Conservation (phyloP, 1,284 basidiomycete species). For the Neonothopanus nambi region DNA sequence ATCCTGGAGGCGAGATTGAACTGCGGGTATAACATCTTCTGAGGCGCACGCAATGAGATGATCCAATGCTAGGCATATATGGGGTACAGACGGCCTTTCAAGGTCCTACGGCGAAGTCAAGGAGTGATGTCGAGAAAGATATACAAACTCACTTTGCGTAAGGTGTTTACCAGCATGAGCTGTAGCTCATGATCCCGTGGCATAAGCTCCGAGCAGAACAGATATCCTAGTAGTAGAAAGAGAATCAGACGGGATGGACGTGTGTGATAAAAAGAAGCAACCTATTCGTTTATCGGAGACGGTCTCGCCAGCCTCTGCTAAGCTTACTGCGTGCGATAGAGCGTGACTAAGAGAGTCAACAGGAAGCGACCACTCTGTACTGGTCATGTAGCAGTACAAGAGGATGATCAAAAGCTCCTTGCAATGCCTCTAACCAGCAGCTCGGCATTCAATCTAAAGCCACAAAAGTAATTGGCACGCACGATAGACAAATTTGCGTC, state of each 20-base stretch:
- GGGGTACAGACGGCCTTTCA: constrained; percentile 50
- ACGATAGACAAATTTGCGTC: constrained; percentile 51
- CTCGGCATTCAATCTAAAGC: constrained; percentile 18
- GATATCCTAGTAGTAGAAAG: constrained; percentile 65
- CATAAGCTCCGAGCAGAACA: constrained; percentile 75
- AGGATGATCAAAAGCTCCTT: constrained; percentile 65
- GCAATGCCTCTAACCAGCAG: constrained; percentile 49
- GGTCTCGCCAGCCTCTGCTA: constrained; percentile 65
- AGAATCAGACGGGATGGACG: not conserved
- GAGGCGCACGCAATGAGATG: constrained; percentile 58
- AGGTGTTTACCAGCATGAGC: constrained; percentile 81
- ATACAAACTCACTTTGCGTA: constrained; percentile 59
- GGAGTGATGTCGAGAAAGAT: not conserved
- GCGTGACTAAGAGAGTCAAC: constrained; percentile 60
- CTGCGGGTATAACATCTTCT: constrained; percentile 69
- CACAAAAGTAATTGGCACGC: constrained; percentile 27
- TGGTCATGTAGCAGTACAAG: constrained; percentile 64
- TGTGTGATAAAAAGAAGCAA: constrained; percentile 25
- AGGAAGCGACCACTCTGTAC: constrained; percentile 40
- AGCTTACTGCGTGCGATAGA: constrained; percentile 66
- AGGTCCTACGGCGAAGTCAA: constrained; percentile 51
- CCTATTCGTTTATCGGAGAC: constrained; percentile 71
- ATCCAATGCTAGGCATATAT: constrained; percentile 73
- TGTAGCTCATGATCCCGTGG: constrained; percentile 63
- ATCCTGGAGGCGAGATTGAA: constrained; percentile 62